A percentile compares a stretch with the other conserved stretches of the same genome.
phyloP scores from a whole-genome alignment of 176 grass and related monocot genomes.

The Elaeis guineensis region DNA sequence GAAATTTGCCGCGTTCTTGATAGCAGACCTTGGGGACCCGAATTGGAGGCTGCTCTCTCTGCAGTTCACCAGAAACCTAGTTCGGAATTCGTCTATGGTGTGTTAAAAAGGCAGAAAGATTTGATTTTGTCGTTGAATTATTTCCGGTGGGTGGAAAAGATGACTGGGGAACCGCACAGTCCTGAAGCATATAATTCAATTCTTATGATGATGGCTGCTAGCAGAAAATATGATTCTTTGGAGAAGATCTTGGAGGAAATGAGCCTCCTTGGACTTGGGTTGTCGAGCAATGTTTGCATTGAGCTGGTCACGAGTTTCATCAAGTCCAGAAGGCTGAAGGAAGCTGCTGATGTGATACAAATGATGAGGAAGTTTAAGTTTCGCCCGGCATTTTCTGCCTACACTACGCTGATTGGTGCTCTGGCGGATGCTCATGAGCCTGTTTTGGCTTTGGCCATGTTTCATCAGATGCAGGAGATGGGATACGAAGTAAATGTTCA shows the following conservation, averaged over 20 bases:
- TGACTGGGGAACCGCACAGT: conserved; percentile 30
- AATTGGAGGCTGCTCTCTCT: conserved; percentile 36
- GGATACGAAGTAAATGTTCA: conserved; percentile 79
- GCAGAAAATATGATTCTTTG: conserved; percentile 31
- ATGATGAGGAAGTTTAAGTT: conserved; percentile 70
- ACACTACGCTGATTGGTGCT: conserved; percentile 65
- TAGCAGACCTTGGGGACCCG: conserved; percentile 44
- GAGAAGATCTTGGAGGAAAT: conserved; percentile 76
- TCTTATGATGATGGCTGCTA: conserved; percentile 42
- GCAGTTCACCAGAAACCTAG: conserved; percentile 26
- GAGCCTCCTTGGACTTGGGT: conserved; percentile 51
- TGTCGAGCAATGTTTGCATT: conserved; percentile 48
- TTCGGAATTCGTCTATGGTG: conserved; percentile 35
- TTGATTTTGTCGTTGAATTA: conserved; percentile 50
- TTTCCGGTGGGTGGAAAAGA: conserved; percentile 48
- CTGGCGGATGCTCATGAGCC: conserved; percentile 47
- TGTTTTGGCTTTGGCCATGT: conserved; percentile 54
- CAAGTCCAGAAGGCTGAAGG: conserved; percentile 38
- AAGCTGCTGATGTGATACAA: conserved; percentile 30
- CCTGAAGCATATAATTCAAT: conserved; percentile 52
- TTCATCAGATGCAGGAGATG: conserved; percentile 83
- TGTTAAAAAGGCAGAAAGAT: conserved; percentile 47
- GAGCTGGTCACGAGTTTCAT: conserved; percentile 40
- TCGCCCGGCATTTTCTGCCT: conserved; percentile 71
- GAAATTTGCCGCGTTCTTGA: conserved; percentile 46